These are phyloP conservation scores for Epichloe scottii DNA, from an alignment of 2,329 filamentous ascomycete genomes.

Conservation along the genomic window DNA sequence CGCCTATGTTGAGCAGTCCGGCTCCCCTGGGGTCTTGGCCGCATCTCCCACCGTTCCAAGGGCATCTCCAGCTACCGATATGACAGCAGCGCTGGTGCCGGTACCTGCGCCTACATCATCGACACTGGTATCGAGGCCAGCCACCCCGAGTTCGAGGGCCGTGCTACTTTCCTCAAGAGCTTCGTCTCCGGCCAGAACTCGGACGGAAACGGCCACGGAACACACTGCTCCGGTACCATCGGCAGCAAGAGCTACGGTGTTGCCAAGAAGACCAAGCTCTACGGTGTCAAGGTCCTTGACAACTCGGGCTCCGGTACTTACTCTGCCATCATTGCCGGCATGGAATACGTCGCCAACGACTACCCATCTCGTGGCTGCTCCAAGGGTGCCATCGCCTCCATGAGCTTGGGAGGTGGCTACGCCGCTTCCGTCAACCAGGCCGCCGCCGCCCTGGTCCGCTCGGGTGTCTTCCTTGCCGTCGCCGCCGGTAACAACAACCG, in stretches of 20 bases:
- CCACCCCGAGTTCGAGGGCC: conserved; percentile 24
- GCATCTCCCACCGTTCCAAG: conserved; percentile 21
- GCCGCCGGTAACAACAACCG: conserved; percentile 40
- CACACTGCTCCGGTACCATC: conserved; percentile 23
- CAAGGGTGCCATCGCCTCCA: conserved; percentile 38
- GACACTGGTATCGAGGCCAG: conserved; percentile 30
- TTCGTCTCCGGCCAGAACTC: conserved; percentile 13
- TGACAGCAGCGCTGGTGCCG: conserved; percentile 26
- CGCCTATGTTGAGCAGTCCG: conserved; percentile 8
- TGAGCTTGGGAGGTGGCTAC: conserved; percentile 40
- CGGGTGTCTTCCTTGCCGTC: conserved; percentile 40
- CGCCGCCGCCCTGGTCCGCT: conserved; percentile 30
- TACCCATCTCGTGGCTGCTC: conserved; percentile 22
- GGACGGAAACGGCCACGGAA: conserved; percentile 30
- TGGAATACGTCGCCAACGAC: conserved; percentile 26
- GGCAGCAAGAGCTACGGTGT: conserved; percentile 24
- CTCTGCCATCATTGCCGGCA: conserved; percentile 32
- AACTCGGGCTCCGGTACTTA: conserved; percentile 18
- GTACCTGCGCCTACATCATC: conserved; percentile 32
- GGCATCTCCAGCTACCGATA: conserved; percentile 23
- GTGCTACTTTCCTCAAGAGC: conserved; percentile 20
- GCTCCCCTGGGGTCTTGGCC: conserved; percentile 19
- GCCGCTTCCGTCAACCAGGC: conserved; percentile 37
- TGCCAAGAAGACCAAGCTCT: conserved; percentile 30
- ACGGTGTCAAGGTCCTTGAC: conserved; percentile 34